Conservation (phyloP, 1,139 yeast genomes). For the Kodamaea fungicola region DNA sequence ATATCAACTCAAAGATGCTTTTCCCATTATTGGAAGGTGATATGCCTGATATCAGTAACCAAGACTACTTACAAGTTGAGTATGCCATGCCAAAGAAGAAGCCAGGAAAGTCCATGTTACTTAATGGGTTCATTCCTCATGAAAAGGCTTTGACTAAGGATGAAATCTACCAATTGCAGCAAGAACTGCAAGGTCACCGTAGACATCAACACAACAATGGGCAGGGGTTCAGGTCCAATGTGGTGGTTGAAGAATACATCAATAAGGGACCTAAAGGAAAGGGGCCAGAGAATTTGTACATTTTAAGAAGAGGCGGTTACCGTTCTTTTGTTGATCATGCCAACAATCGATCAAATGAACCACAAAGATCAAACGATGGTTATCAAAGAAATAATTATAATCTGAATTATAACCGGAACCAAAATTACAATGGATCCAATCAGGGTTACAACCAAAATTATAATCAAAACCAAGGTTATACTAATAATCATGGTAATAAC, state of each 20-base stretch:
- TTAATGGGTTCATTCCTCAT: constrained; percentile 74
- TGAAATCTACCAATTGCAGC: constrained; percentile 62
- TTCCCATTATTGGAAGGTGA: constrained; percentile 63
- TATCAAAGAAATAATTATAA: constrained; percentile 9
- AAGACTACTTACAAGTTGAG: constrained; percentile 51
- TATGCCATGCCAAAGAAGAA: constrained; percentile 55
- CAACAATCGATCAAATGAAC: constrained; percentile 11
- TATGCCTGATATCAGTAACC: constrained; percentile 56
- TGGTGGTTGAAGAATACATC: constrained; percentile 36
- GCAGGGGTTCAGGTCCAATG: constrained; percentile 29
- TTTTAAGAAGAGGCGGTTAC: constrained; percentile 43
- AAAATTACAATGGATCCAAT: constrained; percentile 4
- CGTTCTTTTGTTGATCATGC: constrained; percentile 24
- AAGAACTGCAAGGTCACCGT: constrained; percentile 41
- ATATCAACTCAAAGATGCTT: constrained; percentile 41
- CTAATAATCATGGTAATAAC: constrained; percentile 5
- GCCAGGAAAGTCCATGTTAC: constrained; percentile 73
- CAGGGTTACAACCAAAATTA: constrained; percentile 10
- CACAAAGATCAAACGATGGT: constrained; percentile 7
- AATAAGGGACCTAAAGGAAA: constrained; percentile 43
- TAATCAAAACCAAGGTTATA: constrained; percentile 8
- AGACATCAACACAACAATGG: constrained; percentile 25
- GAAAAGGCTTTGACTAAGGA: constrained; percentile 59
- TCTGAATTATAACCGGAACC: constrained; percentile 6
- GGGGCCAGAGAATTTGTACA: constrained; percentile 29